Percentiles rank a stretch among this genome's conserved stretches.
Conservation (phyloP, 2,329 filamentous ascomycete genomes). For the Diaporthe amygdali region DNA sequence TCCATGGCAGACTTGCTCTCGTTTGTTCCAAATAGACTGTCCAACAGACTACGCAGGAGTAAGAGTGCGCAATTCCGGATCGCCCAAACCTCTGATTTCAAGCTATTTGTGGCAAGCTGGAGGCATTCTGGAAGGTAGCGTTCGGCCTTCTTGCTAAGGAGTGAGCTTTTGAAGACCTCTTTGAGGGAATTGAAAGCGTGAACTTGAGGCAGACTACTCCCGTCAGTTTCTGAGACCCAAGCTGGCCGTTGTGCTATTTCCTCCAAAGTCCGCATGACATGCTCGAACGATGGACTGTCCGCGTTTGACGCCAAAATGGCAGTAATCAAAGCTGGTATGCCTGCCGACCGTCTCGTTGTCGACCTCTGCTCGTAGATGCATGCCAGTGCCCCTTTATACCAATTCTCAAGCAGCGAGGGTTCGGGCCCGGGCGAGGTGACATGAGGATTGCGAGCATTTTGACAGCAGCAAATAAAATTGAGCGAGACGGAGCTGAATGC, state of each 20-base stretch:
- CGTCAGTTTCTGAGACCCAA: slow-evolving; percentile 61
- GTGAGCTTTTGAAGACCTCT: slow-evolving; percentile 86
- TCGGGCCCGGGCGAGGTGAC: slow-evolving; percentile 39
- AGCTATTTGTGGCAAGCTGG: slow-evolving; percentile 77
- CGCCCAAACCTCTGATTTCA: slow-evolving; percentile 89
- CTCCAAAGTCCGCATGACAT: slow-evolving; percentile 68
- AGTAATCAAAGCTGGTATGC: slow-evolving; percentile 85
- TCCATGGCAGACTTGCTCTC: slow-evolving; percentile 70
- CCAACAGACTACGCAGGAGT: slow-evolving; percentile 84
- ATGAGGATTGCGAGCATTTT: slow-evolving; percentile 56
- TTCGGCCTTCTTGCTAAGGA: slow-evolving; percentile 75
- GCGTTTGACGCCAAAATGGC: slow-evolving; percentile 76
- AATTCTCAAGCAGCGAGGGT: slow-evolving; percentile 61
- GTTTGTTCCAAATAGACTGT: slow-evolving; percentile 76
- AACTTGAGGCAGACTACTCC: slow-evolving; percentile 81
- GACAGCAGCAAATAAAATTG: slow-evolving; percentile 83
- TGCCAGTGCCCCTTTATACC: slow-evolving; percentile 75
- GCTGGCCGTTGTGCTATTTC: slow-evolving; percentile 61
- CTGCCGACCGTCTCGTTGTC: slow-evolving; percentile 89
- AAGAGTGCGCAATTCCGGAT: slow-evolving; percentile 93
- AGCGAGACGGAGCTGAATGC: slow-evolving; percentile 93
- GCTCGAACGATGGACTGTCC: slow-evolving; percentile 63
- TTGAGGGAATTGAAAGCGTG: slow-evolving; percentile 94
- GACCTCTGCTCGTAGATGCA: slow-evolving; percentile 79
- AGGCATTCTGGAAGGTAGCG: slow-evolving; percentile 75